Percentiles rank a stretch among this genome's conserved stretches.
Conservation (phyloP, 2,329 filamentous ascomycete genomes). For the Alternaria viburni region DNA sequence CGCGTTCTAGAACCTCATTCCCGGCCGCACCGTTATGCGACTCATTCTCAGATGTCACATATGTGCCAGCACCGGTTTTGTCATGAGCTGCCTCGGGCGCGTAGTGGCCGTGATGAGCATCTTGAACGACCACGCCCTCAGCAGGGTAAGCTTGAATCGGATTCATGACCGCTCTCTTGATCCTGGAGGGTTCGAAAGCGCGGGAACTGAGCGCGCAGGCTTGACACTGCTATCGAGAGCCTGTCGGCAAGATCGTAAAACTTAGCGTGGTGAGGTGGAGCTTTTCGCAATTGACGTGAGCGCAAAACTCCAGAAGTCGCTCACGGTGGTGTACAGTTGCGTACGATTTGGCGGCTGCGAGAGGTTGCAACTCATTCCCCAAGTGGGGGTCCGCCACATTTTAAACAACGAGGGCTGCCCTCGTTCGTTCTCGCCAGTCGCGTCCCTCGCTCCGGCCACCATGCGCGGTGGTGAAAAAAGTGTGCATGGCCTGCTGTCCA, state of each 20-base stretch:
- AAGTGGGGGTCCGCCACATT: slow-evolving; percentile 28
- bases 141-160: slow-evolving; percentile 18
- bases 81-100: slow-evolving; percentile 16
- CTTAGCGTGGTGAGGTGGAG: slow-evolving; percentile 27
- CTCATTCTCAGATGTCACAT: slow-evolving; percentile 40
- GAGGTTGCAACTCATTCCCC: slow-evolving; percentile 1
- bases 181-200: neutral
- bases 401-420: slow-evolving; percentile 17
- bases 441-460: slow-evolving; percentile 7
- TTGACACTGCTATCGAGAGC: neutral
- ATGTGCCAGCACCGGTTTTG: slow-evolving; percentile 25
- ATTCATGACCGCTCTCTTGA: slow-evolving; percentile 10
- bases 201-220: neutral
- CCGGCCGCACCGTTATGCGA: slow-evolving; percentile 15
- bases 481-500: slow-evolving; percentile 25
- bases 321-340: slow-evolving; percentile 30
- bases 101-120: slow-evolving; percentile 28
- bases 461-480: slow-evolving; percentile 22
- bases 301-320: slow-evolving; percentile 54
- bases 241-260: neutral
- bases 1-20: slow-evolving; percentile 32
- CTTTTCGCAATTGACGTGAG: slow-evolving; percentile 45
- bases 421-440: neutral
- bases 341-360: slow-evolving; percentile 7
- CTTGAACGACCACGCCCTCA: slow-evolving; percentile 15